Evolutionary conservation across 139 green algal species (phyloP).

Genomic region (Desmodesmus armatus): DNA sequence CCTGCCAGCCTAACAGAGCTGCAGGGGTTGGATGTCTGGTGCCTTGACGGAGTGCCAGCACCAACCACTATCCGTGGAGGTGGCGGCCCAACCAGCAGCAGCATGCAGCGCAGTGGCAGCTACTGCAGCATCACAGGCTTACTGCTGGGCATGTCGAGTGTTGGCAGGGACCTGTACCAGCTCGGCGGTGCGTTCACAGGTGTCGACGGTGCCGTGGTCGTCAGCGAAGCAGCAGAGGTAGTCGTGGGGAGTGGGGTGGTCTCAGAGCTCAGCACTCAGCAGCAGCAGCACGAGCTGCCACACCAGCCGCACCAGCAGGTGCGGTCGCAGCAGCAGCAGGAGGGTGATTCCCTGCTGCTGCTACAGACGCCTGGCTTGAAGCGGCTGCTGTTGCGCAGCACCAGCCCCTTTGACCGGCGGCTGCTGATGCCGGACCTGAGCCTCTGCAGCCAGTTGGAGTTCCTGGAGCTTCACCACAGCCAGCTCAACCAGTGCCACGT

Average conservation of each 20-base stretch:
- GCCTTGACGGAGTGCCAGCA: neutral
- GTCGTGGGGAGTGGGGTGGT: neutral
- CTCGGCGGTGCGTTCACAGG: neutral
- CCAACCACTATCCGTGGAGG: neutral
- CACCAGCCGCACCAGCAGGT: neutral
- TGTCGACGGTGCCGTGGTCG: too few relatives aligned
- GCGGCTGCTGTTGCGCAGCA: slow-evolving; percentile 24
- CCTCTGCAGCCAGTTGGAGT: neutral
- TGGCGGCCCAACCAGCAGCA: neutral
- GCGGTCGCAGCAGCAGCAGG: neutral
- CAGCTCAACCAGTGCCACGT: slow-evolving; percentile 23
- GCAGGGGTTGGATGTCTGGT: slow-evolving; percentile 37
- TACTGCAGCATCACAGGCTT: slow-evolving; percentile 24
- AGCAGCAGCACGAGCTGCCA: neutral
- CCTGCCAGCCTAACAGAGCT: slow-evolving; percentile 19
- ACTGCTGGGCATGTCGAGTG: neutral
- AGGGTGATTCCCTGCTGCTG: neutral
- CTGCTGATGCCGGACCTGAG: slow-evolving; percentile 32
- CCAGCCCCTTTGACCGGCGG: slow-evolving; percentile 2
- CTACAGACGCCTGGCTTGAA: slow-evolving; percentile 14
- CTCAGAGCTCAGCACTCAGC: neutral
- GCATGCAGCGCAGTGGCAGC: slow-evolving; percentile 15
- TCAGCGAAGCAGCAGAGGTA: neutral
- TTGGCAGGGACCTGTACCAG: slow-evolving; percentile 19
- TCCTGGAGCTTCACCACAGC: slow-evolving; percentile 40